Percentiles rank a stretch among this genome's conserved stretches.
Evolutionary conservation across 2,329 filamentous ascomycete species (phyloP).

Genomic region (Epichloe gansuensis): DNA sequence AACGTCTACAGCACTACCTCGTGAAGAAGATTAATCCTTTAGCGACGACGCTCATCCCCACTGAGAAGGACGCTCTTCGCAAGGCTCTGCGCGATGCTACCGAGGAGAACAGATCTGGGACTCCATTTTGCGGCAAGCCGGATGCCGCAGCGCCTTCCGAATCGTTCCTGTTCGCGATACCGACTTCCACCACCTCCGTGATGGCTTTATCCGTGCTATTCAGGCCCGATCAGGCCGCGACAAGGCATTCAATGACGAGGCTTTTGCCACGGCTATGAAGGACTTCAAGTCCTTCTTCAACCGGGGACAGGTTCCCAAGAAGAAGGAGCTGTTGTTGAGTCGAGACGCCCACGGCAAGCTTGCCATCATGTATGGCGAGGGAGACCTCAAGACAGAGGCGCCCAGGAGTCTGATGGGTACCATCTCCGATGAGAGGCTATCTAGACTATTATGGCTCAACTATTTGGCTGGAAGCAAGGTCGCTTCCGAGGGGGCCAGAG

Average conservation of each 20-base stretch:
- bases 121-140: conserved; percentile 50
- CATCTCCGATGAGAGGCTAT: conserved; percentile 68
- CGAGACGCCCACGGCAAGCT: conserved; percentile 55
- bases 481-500: conserved; percentile 68
- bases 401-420: conserved; percentile 50
- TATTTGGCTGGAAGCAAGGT: conserved; percentile 82
- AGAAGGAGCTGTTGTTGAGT: conserved; percentile 61
- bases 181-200: conserved; percentile 83
- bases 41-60: conserved; percentile 72
- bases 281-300: conserved; percentile 76
- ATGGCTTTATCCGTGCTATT: conserved; percentile 81
- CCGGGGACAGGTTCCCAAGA: conserved; percentile 68
- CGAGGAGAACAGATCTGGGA: conserved; percentile 63
- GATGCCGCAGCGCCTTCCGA: conserved; percentile 66
- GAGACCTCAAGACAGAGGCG: conserved; percentile 34
- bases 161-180: conserved; percentile 88
- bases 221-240: conserved; percentile 55
- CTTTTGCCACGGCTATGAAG: conserved; percentile 62
- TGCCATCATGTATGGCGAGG: conserved; percentile 55
- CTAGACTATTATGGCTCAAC: conserved; percentile 74
- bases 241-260: conserved; percentile 51
- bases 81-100: conserved; percentile 55
- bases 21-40: conserved; percentile 63
- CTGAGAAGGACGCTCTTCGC: conserved; percentile 66
- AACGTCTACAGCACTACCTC: conserved; percentile 64